A percentile compares a stretch with the other conserved stretches of the same genome.
Evolutionary conservation across 1,284 basidiomycete species (phyloP).

Genomic region (Apiotrichum brassicae): DNA sequence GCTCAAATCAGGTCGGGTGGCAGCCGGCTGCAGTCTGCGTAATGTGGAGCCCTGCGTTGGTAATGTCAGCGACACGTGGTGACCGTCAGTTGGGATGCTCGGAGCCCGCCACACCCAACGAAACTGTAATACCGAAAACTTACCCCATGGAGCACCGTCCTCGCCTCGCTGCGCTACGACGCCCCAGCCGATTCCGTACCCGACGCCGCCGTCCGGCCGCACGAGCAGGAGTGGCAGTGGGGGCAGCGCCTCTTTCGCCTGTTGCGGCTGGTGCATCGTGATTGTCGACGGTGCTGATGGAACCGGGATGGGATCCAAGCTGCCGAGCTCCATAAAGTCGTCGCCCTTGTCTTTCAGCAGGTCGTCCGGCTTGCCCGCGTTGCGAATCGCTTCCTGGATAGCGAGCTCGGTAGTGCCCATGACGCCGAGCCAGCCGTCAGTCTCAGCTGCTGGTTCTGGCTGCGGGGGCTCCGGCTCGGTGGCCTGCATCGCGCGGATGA

Average conservation of each 20-base stretch:
- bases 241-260: neutral
- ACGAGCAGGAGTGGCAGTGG: constrained; percentile 25
- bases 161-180: constrained; percentile 15
- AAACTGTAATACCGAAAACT: constrained; percentile 1
- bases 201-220: constrained; percentile 20
- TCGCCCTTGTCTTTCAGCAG: neutral
- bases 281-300: constrained; percentile 2
- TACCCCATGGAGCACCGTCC: constrained; percentile 1
- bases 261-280: constrained; percentile 2
- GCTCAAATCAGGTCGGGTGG: too few species aligned
- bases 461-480: neutral
- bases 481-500: constrained; percentile 27
- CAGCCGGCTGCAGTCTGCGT: constrained; percentile 8
- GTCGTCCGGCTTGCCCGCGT: constrained; percentile 15
- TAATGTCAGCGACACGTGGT: constrained; percentile 8
- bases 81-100: neutral
- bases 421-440: constrained; percentile 12
- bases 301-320: neutral
- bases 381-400: constrained; percentile 25
- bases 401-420: constrained; percentile 21
- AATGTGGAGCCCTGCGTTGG: constrained; percentile 11
- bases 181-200: constrained; percentile 23
- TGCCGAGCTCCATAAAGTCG: constrained; percentile 1
- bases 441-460: neutral
- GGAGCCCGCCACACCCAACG: too few species aligned